Evolutionary conservation across 306 rosid genomes (phyloP).

Genomic region (Rosa persica): DNA sequence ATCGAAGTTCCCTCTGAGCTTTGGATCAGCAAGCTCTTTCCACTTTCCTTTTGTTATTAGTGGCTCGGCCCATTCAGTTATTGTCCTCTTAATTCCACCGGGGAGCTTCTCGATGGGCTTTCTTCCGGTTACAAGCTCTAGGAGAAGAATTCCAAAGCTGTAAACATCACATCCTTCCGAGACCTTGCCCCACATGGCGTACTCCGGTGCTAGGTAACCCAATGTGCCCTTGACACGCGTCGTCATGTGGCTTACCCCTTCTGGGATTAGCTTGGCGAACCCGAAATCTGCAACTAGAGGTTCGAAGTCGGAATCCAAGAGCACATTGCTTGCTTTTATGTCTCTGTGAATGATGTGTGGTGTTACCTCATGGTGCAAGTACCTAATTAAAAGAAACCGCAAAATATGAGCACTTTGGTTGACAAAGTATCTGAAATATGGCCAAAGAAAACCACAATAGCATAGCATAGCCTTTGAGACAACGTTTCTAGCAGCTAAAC

Average conservation of each 20-base stretch:
- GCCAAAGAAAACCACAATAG: neutral
- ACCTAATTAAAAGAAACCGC: conserved; percentile 39
- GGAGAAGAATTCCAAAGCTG: conserved; percentile 76
- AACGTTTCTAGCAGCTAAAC: neutral
- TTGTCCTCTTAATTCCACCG: conserved; percentile 66
- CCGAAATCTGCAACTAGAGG: conserved; percentile 89
- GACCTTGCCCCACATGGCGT: conserved; percentile 96
- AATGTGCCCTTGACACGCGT: conserved; percentile 87
- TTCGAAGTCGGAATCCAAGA: conserved; percentile 67
- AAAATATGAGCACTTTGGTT: neutral
- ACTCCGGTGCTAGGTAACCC: conserved; percentile 88
- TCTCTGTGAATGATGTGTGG: conserved; percentile 90
- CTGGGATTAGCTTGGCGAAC: conserved; percentile 85
- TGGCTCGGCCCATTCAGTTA: conserved; percentile 80
- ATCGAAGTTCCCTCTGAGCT: conserved; percentile 61
- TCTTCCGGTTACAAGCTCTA: conserved; percentile 71
- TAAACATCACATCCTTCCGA: conserved; percentile 86
- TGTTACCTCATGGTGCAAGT: conserved; percentile 75
- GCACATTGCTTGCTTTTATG: conserved; percentile 85
- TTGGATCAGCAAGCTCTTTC: conserved; percentile 62
- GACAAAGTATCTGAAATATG: neutral
- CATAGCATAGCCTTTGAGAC: neutral
- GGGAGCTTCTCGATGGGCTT: conserved; percentile 88
- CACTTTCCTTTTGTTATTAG: conserved; percentile 51
- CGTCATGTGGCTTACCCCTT: conserved; percentile 90